Conservation (phyloP, 495 filamentous ascomycete species). For the Massariosphaeria phaeospora region DNA sequence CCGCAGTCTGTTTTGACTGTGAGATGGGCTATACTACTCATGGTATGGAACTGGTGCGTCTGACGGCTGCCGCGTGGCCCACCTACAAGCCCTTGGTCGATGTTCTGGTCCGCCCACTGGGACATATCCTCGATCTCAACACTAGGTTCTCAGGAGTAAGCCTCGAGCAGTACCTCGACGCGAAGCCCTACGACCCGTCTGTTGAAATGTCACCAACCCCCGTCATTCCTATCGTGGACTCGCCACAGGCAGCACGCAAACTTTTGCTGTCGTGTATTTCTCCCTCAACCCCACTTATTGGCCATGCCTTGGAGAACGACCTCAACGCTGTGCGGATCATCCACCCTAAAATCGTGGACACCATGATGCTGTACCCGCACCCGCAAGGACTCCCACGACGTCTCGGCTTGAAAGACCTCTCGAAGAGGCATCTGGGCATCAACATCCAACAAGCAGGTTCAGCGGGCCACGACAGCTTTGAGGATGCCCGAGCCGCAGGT, state of each 20-base stretch:
- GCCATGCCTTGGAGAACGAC: constrained; percentile 94
- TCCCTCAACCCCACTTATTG: constrained; percentile 75
- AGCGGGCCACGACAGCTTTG: constrained; percentile 69
- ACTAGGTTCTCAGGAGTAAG: constrained; percentile 81
- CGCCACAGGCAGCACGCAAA: constrained; percentile 63
- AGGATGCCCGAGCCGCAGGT: constrained; percentile 84
- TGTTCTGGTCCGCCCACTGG: constrained; percentile 76
- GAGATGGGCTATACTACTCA: constrained; percentile 93
- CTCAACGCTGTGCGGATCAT: constrained; percentile 76
- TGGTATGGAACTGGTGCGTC: constrained; percentile 80
- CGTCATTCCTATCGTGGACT: constrained; percentile 62
- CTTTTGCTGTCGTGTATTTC: constrained; percentile 67
- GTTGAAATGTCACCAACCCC: constrained; percentile 23
- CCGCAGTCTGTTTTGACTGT: constrained; percentile 79
- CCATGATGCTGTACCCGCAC: constrained; percentile 77
- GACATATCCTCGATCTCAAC: constrained; percentile 84
- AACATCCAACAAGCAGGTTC: constrained; percentile 72
- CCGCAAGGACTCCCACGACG: constrained; percentile 67
- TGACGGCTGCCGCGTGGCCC: constrained; percentile 87
- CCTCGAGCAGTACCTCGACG: constrained; percentile 65
- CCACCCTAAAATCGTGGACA: constrained; percentile 82
- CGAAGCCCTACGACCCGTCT: constrained; percentile 52
- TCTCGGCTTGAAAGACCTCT: constrained; percentile 65
- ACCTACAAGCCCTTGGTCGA: constrained; percentile 69
- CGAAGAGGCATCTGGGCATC: constrained; percentile 57